Evolutionary conservation across 352 stramenopile genomes (phyloP), one percentile per base, ranked within the genome.

Genomic region (Pythium plurisporium): DNA sequence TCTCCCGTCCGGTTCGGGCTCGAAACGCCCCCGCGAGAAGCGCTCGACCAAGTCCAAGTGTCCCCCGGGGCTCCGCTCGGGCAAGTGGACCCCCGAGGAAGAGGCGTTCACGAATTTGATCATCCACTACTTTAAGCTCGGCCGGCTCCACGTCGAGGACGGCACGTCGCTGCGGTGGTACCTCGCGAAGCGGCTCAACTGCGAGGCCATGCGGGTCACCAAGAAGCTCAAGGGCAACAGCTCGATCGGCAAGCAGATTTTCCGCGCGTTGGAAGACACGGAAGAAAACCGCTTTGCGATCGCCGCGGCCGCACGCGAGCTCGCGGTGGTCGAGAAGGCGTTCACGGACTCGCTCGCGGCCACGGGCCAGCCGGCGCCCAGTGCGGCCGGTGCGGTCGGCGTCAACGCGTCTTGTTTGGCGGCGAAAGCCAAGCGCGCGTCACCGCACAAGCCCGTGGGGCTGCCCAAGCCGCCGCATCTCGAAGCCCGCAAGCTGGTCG

Each of bases 151-250:
- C 22, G 77, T 94, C 20, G 82, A 92, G 46, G 81, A 87, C 52
- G 89, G 89, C 57, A 96, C 85, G 12, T 96, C 94, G 80, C 83
- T 97, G 10, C 81, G 89, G 22, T 69, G 92, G 5, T 97, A 95
- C 59, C 67, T 97, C n/a, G 91, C 86, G 25, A 82, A 94, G 65
- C 95, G 95, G 70, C 85, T 97, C 47, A 96, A 96, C 62, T 97
- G 89, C 58, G 86, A 95, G 56, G 86, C 89, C 2, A 97, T 97
- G 89, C 81, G 89, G 44, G 82, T 95, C 52, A 93, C 85, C 25
- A 95, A 95, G 59, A 95, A 95, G 64, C 75, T 95, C 64, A 95
- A 92, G 59, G 82, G 82, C 50, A 91, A 93, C 60, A 90, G 76
- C 63, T 93, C 82, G 31, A 92, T 94, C 63, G 85, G 85, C 22